phyloP scores from a whole-genome alignment of 2,329 filamentous ascomycete genomes.

The Colletotrichum acutatum region DNA sequence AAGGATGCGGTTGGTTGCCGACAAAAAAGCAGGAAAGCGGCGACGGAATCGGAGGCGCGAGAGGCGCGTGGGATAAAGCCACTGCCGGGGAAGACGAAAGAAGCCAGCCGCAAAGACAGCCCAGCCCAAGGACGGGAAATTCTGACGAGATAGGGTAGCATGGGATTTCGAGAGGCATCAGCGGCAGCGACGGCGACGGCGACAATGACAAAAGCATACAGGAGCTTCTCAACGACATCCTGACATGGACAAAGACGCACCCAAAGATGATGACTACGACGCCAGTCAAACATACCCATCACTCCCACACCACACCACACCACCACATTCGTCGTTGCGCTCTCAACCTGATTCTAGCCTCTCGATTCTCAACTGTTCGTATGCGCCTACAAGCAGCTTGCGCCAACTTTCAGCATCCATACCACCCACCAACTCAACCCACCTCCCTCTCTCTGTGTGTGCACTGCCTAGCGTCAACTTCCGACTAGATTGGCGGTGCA shows the following conservation, averaged over 20 bases:
- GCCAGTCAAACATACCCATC: not conserved
- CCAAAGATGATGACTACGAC: not conserved
- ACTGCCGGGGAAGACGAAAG: constrained; percentile 22
- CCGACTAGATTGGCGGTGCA: constrained; percentile 13
- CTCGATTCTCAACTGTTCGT: not conserved
- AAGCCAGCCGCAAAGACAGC: constrained; percentile 7
- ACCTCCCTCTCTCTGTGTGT: not conserved
- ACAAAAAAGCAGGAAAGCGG: constrained; percentile 29
- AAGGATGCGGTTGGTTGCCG: constrained; percentile 26
- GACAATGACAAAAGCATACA: not conserved
- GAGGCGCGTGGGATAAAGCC: constrained; percentile 31
- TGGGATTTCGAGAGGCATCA: not conserved
- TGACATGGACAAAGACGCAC: not conserved
- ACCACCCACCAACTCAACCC: constrained; percentile 10
- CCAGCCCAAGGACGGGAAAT: not conserved
- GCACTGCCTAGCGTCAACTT: not conserved
- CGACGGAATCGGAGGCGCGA: constrained; percentile 31
- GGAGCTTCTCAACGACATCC: not conserved
- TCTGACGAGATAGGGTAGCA: not conserved
- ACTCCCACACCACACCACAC: not conserved
- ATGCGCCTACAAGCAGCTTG: constrained; percentile 7
- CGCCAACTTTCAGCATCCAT: constrained; percentile 8
- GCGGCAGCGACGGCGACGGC: not conserved
- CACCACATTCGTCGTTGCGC: not conserved
- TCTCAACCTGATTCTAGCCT: constrained; percentile 6